Base-by-base conservation (phyloP, 2,329 filamentous ascomycete genomes). In the Colletotrichum falcatum region DNA sequence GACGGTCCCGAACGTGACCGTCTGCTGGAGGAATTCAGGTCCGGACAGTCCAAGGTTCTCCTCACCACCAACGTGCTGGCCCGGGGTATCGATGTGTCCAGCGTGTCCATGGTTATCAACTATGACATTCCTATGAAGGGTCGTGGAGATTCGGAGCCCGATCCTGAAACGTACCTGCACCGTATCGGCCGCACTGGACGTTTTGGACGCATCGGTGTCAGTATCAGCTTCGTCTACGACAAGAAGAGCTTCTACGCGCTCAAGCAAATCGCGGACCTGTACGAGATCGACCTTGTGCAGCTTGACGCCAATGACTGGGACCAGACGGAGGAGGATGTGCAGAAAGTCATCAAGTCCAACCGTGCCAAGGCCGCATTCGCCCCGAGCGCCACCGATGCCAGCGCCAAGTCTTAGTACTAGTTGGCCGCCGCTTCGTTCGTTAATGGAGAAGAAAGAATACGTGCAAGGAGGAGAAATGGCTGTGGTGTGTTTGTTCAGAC, bases 51-150 rank as follows among this genome's bases (percentile, higher is more conserved):
- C 77, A 99, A 99, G 84, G 96, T 99, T 11, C 91, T 99, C 72
- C 98, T 99, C 78, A 97, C 96, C 1, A 99, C 96, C 75, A 99
- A 99, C 78, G 95, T 99, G 46, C 88, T 99, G 69, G 93, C 96
- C 11, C 94, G 96, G 78, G 96, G 96, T 79, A 98, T 99, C 77
- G 96, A 99, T 78, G 89, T 90, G 84, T 98, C 79, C 81, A 97
- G 83, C 35, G 96, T 99, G 18, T 97, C 94, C 12, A 96, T 99
- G 91, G 96, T 99, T 64, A 94, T 99, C 86, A 99, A 99, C 85
- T 99, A 99, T 82, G 92, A 94, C 75, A 92, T 94, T 68, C 92
- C 92, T 30, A 92, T 92, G 85, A 91, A 92, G 78, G 91, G 92
- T 49, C 83, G 87, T 39, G 90, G 92, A 23, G 95, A 98, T 75